Base-by-base conservation (phyloP, 2,329 filamentous ascomycete genomes). In the Fusarium sp. region DNA sequence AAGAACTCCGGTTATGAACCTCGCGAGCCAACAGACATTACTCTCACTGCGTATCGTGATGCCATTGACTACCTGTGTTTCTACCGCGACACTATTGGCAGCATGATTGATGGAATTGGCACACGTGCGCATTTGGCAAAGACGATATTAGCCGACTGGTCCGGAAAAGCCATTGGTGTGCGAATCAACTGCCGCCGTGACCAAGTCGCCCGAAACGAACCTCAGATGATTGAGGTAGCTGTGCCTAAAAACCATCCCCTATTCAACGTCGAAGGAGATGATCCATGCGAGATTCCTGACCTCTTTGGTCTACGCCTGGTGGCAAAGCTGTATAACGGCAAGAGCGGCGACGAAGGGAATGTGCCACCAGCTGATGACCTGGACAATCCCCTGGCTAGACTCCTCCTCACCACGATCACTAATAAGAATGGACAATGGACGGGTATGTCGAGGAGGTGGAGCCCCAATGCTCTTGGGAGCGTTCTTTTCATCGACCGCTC, bases 41-140 rank as follows among this genome's bases (percentile, higher is more conserved):
- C 47, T 30, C 47, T 50, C 47, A 50, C 47, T 11, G 47, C 47
- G 9, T 50, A 50, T 12, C 47, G 47, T 50, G 30, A 50, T 36
- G 47, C 47, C 28, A 50, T 50, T 8, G 47, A 50, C 47, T 50
- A 50, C 47, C 47, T 50, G 15, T 28, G 47, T 6, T 50, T 10
- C 30, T 50, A 50, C 47, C 36, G 8, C 4, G 30, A 36, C 28
- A 36, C 47, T 3, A 16, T 50, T 30, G 40, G 40, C 8, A 43
- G 40, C 15, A 43, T 23, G 16, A 43, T 43, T 16, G 40, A 43
- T 13, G 36, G n/a, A 43, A 13, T 16, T 43, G 40, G 40, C 18
- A 13, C 6, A 18, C 15, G n/a, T n/a, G 11, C 16, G 15, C 40
- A 43, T 18, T n/a, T 43, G 9, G 16, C 40, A 13, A 43, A 23